Percentiles rank a stretch among this genome's conserved stretches.
These are phyloP conservation scores for Tylopilus sp. DNA, from an alignment of 768 basidiomycete species.

Conservation along the genomic window DNA sequence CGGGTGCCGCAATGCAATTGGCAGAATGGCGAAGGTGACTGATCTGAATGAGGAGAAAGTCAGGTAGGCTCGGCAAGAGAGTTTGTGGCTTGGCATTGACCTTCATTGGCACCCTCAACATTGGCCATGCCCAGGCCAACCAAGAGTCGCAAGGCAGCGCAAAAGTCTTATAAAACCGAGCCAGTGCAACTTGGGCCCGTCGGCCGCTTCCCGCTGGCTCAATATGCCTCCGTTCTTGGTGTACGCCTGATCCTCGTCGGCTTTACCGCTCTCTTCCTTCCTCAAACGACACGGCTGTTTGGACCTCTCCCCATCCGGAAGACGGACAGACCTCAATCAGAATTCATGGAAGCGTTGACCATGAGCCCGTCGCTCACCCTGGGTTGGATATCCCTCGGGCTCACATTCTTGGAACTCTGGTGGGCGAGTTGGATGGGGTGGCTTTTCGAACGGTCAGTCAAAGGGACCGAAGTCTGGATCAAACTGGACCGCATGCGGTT, in stretches of 20 bases:
- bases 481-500: constrained; percentile 40
- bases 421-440: constrained; percentile 70
- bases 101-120: too few relatives aligned
- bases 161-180: not conserved
- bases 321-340: constrained; percentile 65
- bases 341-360: constrained; percentile 67
- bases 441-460: constrained; percentile 43
- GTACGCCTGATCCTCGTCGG: constrained; percentile 63
- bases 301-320: constrained; percentile 32
- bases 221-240: constrained; percentile 64
- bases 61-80: too few relatives aligned
- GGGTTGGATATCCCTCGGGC: constrained; percentile 53
- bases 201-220: constrained; percentile 46
- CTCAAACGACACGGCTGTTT: constrained; percentile 51
- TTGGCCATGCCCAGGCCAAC: not conserved
- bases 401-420: constrained; percentile 56
- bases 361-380: constrained; percentile 55
- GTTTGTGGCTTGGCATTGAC: too few relatives aligned
- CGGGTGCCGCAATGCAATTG: too few relatives aligned
- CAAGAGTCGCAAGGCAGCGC: not conserved
- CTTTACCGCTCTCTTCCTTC: constrained; percentile 69
- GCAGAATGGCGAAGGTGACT: too few relatives aligned
- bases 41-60: too few relatives aligned
- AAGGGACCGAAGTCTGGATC: constrained; percentile 42
- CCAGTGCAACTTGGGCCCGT: not conserved